Evolutionary conservation across 495 filamentous ascomycete species (phyloP).

Genomic region (Aspergillus kassunensis): DNA sequence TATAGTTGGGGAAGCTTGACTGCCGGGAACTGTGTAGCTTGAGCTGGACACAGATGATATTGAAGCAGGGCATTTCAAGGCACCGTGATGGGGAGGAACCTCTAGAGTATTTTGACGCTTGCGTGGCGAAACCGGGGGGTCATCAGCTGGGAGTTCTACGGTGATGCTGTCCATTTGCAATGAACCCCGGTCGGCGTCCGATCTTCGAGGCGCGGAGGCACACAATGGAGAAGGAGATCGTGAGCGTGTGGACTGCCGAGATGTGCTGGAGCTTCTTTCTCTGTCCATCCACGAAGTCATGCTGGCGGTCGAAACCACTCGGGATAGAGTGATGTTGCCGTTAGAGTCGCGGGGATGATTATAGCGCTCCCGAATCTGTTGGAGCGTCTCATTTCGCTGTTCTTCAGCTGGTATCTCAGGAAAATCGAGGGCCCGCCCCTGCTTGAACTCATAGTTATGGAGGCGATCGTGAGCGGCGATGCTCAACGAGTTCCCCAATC

Average conservation of each 20-base stretch:
- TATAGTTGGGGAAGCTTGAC: background rate
- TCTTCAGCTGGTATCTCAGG: background rate
- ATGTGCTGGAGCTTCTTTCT: background rate
- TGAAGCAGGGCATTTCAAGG: background rate
- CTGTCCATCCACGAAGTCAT: background rate
- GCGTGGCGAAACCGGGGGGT: background rate
- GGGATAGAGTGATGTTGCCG: background rate
- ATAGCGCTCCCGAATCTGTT: background rate
- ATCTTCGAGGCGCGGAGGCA: background rate
- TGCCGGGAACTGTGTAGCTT: background rate
- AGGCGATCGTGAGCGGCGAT: background rate
- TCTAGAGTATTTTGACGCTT: slow-evolving; percentile 1
- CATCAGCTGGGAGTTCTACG: background rate
- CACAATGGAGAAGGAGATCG: background rate
- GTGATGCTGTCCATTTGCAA: background rate
- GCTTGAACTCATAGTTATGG: background rate
- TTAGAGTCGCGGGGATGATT: background rate
- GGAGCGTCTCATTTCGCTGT: background rate
- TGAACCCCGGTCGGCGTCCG: background rate
- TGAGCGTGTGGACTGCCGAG: background rate
- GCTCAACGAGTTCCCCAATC: background rate
- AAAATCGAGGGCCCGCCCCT: background rate
- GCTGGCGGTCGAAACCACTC: background rate
- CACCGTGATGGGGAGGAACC: background rate
- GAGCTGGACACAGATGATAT: background rate